Evolutionary conservation across 1,139 yeast species (phyloP).

Genomic region (Citeromyces hawaiiensis): DNA sequence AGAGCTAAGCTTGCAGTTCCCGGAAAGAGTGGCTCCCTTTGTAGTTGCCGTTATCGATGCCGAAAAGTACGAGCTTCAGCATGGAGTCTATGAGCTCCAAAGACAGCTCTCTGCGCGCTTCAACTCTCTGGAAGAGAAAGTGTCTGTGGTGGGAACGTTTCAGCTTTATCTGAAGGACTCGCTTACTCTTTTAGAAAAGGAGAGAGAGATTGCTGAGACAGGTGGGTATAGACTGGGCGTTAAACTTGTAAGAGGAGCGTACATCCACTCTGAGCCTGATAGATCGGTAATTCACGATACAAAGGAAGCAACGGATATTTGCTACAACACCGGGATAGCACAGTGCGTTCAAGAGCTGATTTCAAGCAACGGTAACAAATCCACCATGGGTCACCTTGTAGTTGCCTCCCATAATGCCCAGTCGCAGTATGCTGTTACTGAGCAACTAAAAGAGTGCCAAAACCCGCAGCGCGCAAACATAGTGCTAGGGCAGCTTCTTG

Average conservation of each 20-base stretch:
- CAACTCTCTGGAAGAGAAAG: constrained; percentile 44
- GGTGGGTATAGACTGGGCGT: constrained; percentile 67
- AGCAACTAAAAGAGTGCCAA: constrained; percentile 22
- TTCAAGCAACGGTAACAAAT: constrained; percentile 24
- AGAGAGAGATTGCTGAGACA: constrained; percentile 49
- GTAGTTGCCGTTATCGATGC: constrained; percentile 88
- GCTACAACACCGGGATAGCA: constrained; percentile 62
- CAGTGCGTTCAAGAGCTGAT: constrained; percentile 51
- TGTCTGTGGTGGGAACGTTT: constrained; percentile 79
- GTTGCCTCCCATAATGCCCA: constrained; percentile 85
- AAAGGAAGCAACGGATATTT: constrained; percentile 64
- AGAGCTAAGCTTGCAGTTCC: constrained; percentile 35
- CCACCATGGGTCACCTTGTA: constrained; percentile 69
- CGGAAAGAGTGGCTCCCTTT: constrained; percentile 63
- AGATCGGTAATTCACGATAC: constrained; percentile 62
- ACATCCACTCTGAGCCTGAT: constrained; percentile 78
- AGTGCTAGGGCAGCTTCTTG: constrained; percentile 82
- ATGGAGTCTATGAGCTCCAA: constrained; percentile 86
- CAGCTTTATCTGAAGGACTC: constrained; percentile 84
- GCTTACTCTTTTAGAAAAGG: constrained; percentile 43
- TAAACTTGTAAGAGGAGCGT: constrained; percentile 96
- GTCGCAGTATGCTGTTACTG: constrained; percentile 65
- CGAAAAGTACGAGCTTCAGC: constrained; percentile 78
- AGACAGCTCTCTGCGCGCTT: constrained; percentile 65
- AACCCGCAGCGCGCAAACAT: constrained; percentile 40